Conservation (phyloP, 164 flowering plant genomes). For the Macadamia integrifolia region DNA sequence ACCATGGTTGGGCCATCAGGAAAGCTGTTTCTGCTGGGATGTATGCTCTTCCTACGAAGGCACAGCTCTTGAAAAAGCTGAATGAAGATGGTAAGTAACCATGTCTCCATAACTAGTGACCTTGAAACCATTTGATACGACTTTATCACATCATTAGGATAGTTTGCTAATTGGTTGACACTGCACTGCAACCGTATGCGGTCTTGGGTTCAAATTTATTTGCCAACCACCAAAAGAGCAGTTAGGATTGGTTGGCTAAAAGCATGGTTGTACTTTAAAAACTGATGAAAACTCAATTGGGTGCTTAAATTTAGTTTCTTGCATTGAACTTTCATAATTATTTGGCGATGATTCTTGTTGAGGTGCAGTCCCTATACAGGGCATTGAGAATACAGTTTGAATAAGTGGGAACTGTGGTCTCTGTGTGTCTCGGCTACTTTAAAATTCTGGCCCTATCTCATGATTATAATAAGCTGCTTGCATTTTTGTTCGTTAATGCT, state of each 20-base stretch:
- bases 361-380: not conserved
- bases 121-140: not conserved
- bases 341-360: not conserved
- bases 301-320: not conserved
- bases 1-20: constrained; percentile 81
- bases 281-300: not conserved
- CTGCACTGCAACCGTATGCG: not conserved
- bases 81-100: constrained; percentile 68
- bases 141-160: not conserved
- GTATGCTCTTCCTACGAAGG: constrained; percentile 74
- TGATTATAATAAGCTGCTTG: constrained; percentile 1
- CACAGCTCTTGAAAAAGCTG: constrained; percentile 55
- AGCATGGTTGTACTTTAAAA: not conserved
- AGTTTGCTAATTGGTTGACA: not conserved
- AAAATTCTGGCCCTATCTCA: too few species aligned
- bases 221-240: not conserved
- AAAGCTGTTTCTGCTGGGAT: constrained; percentile 82
- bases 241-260: not conserved
- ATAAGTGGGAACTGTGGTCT: too few species aligned
- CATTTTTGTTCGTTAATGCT: constrained; percentile 11
- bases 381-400: not conserved
- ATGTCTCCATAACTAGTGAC: not conserved
- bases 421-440: not conserved
- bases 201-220: not conserved
- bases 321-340: not conserved